Conservation (phyloP, 257 asterid species). For the Handroanthus guayacan region DNA sequence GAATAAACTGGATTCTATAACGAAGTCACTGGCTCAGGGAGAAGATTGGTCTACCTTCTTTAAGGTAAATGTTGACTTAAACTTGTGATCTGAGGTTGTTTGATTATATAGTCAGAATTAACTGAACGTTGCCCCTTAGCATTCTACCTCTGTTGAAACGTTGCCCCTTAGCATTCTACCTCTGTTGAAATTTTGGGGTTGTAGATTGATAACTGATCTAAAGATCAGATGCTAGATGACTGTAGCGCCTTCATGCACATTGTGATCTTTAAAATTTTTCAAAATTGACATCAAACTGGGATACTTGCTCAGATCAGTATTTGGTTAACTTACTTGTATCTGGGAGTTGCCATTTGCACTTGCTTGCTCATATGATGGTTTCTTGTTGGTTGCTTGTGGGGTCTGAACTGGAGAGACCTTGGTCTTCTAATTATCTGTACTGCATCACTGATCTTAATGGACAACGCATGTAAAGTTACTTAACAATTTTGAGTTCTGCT, state of each 20-base stretch:
- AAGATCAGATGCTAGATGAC: constrained; percentile 6
- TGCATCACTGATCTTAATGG: constrained; percentile 8
- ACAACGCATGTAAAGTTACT: not conserved
- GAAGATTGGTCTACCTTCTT: constrained; percentile 85
- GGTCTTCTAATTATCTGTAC: not conserved
- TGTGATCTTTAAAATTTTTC: not conserved
- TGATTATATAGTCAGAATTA: constrained; percentile 2
- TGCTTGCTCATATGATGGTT: not conserved
- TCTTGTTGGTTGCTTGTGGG: constrained; percentile 8
- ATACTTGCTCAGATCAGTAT: constrained; percentile 4
- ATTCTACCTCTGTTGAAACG: constrained; percentile 1
- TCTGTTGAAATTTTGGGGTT: constrained; percentile 4
- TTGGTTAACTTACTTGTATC: constrained; percentile 10
- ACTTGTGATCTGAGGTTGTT: constrained; percentile 5
- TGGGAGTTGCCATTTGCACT: not conserved
- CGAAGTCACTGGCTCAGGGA: constrained; percentile 74
- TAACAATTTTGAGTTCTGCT: not conserved
- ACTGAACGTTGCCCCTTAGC: constrained; percentile 16
- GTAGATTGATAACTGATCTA: constrained; percentile 15
- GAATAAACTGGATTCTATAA: constrained; percentile 61
- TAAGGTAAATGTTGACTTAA: constrained; percentile 52
- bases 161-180: constrained; percentile 2
- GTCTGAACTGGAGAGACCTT: constrained; percentile 12
- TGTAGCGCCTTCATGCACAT: not conserved
- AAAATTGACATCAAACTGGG: not conserved